These are phyloP conservation scores for Eragrostis tef DNA, from an alignment of 202 grass and related monocot genomes.

Conservation along the genomic window DNA sequence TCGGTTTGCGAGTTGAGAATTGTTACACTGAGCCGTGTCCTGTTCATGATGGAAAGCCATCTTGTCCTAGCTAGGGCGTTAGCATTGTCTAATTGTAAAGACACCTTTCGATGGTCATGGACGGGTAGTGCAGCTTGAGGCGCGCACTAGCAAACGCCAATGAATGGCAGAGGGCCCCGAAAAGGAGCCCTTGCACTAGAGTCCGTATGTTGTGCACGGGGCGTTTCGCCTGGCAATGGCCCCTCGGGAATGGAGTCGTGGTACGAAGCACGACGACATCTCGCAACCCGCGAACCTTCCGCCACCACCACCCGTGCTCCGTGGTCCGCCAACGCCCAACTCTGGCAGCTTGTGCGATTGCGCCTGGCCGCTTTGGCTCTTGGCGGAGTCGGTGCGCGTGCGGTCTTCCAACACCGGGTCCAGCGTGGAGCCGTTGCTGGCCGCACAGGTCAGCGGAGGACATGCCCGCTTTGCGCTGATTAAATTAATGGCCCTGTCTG, in stretches of 20 bases:
- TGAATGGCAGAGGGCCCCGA: slow-evolving; percentile 32
- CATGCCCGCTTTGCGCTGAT: slow-evolving; percentile 2
- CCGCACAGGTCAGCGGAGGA: background rate
- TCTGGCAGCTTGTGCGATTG: background rate
- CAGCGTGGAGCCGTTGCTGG: background rate
- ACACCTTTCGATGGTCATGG: too few species aligned
- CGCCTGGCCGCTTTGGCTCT: background rate
- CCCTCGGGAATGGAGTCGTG: background rate
- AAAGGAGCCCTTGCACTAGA: background rate
- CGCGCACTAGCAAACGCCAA: background rate
- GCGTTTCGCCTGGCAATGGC: background rate
- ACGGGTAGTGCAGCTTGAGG: too few species aligned
- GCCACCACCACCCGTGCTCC: background rate
- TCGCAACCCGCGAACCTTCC: slow-evolving; percentile 22
- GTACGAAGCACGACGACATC: slow-evolving; percentile 30
- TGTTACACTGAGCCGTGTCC: too few species aligned
- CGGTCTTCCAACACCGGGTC: slow-evolving; percentile 32
- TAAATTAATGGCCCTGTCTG: slow-evolving; percentile 48
- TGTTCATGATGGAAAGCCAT: too few species aligned
- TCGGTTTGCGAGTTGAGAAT: too few species aligned
- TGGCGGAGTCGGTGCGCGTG: background rate
- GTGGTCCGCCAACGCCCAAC: slow-evolving; percentile 17
- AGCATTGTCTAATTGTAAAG: too few species aligned
- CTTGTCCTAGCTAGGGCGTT: too few species aligned
- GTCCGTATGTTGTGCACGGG: slow-evolving; percentile 22